phyloP scores from a whole-genome alignment of 2,329 filamentous ascomycete genomes.

The Beauveria scarabaeidicola region DNA sequence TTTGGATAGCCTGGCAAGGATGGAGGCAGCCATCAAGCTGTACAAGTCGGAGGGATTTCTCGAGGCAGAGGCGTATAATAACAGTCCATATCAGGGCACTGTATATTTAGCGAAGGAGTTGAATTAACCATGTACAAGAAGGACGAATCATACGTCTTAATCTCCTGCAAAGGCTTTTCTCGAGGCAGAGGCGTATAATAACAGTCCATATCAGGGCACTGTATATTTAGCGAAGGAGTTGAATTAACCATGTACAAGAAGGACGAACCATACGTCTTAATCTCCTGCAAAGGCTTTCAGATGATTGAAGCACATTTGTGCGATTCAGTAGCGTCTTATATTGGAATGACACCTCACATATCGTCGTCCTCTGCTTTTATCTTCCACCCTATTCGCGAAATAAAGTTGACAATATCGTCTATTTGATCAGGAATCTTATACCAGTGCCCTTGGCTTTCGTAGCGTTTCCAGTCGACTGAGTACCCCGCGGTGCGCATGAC shows the following conservation, averaged over 20 bases:
- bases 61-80: constrained; percentile 15
- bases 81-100: constrained; percentile 16
- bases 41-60: constrained; percentile 20
- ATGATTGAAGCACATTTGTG: too few species aligned
- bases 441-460: constrained; percentile 36
- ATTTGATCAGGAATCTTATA: constrained; percentile 37
- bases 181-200: constrained; percentile 17
- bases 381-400: not conserved
- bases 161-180: too few species aligned
- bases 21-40: constrained; percentile 18
- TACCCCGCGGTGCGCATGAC: constrained; percentile 25
- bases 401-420: constrained; percentile 33
- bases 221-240: constrained; percentile 16
- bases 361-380: not conserved
- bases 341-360: too few species aligned
- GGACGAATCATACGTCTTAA: too few species aligned
- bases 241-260: not conserved
- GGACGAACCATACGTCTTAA: too few species aligned
- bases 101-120: constrained; percentile 16
- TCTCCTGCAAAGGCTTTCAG: too few species aligned
- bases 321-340: too few species aligned
- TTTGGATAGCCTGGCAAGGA: constrained; percentile 18
- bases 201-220: constrained; percentile 16
- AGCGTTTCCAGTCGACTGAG: constrained; percentile 30
- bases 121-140: not conserved